Evolutionary conservation across 1,284 basidiomycete species (phyloP), one percentile per base, ranked within the genome.

Genomic region (Pseudozyma tsukubaensis): DNA sequence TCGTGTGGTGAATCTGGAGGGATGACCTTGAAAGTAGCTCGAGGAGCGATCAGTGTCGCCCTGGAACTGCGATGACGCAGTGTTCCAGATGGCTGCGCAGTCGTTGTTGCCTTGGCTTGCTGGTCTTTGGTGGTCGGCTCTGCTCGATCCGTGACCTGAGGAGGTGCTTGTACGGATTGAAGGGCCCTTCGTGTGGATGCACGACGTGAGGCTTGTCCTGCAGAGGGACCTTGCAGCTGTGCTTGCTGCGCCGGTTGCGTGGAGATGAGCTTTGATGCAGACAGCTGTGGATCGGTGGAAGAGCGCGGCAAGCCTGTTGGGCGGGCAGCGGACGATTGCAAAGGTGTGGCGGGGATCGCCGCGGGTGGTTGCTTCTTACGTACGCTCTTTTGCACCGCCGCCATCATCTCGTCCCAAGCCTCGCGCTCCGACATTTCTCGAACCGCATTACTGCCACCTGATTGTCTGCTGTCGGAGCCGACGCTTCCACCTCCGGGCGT

Each of bases 321-420:
- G 10, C 57, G 52, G 12, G 48, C 35, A 40, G 57, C 39, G 12
- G 65, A 68, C 12, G 54, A 36, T 10, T 44, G 40, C 24, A 53
- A 1, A 1, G 67, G 61, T 6, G 67, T 70, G 0, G 60, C 42
- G 7, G 61, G 60, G 42, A 57, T 50, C 9, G 37, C 18, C 12
- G 53, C 52, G 1, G 50, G 49, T 9, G 67, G 63, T 44, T 70
- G 55, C 68, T 75, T 71, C 51, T 84, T 83, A 39, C 78, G 70
- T 9, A 78, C 81, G 57, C 82, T 84, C 53, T 76, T 77, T 63
- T 78, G 69, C 6, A 83, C 82, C 2, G 82, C 83, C 10, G 66
- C 63, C 79, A 79, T 79, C 75, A 84, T 78, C 50, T 78, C 74
- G 35, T 78, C 68, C 80, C 80, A 83, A 3, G 83, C 83, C 50